These are phyloP conservation scores for Aureobasidium lini DNA, from an alignment of 2,329 filamentous ascomycete species.

Conservation along the genomic window DNA sequence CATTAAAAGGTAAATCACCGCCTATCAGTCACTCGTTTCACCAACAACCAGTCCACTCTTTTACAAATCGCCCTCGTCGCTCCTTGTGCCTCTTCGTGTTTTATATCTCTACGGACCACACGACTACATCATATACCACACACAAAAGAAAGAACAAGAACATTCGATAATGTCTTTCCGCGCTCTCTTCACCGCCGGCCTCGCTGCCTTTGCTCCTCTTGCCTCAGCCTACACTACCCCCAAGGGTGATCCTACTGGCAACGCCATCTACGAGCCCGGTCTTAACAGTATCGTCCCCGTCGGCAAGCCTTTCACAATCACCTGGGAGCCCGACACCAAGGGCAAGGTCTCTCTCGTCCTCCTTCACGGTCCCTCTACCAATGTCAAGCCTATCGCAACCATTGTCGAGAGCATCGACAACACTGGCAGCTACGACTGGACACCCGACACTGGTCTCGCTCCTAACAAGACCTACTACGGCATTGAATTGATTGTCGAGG, in stretches of 20 bases:
- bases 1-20: not conserved
- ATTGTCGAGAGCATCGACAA: constrained; percentile 37
- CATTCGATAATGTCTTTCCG: constrained; percentile 17
- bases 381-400: constrained; percentile 45
- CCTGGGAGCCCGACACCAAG: constrained; percentile 45
- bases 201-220: constrained; percentile 45
- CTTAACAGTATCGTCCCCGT: constrained; percentile 48
- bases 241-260: constrained; percentile 36
- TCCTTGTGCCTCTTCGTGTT: not conserved
- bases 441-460: constrained; percentile 39
- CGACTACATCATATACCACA: not conserved
- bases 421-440: constrained; percentile 48
- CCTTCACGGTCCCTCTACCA: constrained; percentile 50
- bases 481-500: constrained; percentile 53
- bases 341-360: constrained; percentile 52
- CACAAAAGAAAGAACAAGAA: not conserved
- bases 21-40: constrained; percentile 15
- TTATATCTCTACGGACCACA: not conserved
- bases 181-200: constrained; percentile 44
- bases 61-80: constrained; percentile 5
- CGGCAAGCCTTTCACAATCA: constrained; percentile 50
- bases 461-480: constrained; percentile 51
- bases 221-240: constrained; percentile 35
- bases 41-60: constrained; percentile 18
- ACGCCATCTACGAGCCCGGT: constrained; percentile 47